Conservation (phyloP, 768 basidiomycete species). For the Podaxis sp. region DNA sequence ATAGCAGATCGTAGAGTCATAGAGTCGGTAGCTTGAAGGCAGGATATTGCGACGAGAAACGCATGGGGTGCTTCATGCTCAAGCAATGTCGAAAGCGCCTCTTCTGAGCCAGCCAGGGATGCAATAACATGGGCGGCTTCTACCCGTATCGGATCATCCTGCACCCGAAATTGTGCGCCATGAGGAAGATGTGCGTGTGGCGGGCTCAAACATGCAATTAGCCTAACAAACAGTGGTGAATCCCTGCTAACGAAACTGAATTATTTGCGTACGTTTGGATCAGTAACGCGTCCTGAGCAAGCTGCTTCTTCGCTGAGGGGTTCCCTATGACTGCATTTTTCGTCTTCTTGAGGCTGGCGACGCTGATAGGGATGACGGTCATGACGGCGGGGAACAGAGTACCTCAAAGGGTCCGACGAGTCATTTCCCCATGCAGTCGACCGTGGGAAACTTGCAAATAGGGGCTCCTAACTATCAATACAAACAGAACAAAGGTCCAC, state of each 20-base stretch:
- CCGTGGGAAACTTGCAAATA: neutral
- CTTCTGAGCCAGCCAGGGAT: slow-evolving; percentile 66
- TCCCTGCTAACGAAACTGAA: neutral
- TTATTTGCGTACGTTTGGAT: slow-evolving; percentile 44
- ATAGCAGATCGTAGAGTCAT: slow-evolving; percentile 49
- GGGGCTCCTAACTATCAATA: neutral
- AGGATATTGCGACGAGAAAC: slow-evolving; percentile 58
- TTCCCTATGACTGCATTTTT: slow-evolving; percentile 82
- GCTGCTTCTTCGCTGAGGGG: slow-evolving; percentile 59
- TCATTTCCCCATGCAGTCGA: neutral
- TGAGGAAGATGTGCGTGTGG: slow-evolving; percentile 15
- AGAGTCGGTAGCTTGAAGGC: slow-evolving; percentile 33
- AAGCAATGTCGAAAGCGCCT: slow-evolving; percentile 54
- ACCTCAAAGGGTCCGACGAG: neutral
- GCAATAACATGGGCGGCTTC: slow-evolving; percentile 76
- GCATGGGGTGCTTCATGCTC: slow-evolving; percentile 53
- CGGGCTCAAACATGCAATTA: slow-evolving; percentile 56
- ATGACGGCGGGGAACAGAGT: slow-evolving; percentile 7
- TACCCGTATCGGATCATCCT: slow-evolving; percentile 48
- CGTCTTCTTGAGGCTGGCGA: slow-evolving; percentile 52
- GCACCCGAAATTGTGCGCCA: slow-evolving; percentile 15
- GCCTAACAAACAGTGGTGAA: slow-evolving; percentile 31
- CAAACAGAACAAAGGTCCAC: neutral
- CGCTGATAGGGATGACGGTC: slow-evolving; percentile 9
- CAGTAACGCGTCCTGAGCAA: slow-evolving; percentile 53